Base-by-base conservation (phyloP, 2,329 filamentous ascomycete genomes). In the Colletotrichum godetiae region DNA sequence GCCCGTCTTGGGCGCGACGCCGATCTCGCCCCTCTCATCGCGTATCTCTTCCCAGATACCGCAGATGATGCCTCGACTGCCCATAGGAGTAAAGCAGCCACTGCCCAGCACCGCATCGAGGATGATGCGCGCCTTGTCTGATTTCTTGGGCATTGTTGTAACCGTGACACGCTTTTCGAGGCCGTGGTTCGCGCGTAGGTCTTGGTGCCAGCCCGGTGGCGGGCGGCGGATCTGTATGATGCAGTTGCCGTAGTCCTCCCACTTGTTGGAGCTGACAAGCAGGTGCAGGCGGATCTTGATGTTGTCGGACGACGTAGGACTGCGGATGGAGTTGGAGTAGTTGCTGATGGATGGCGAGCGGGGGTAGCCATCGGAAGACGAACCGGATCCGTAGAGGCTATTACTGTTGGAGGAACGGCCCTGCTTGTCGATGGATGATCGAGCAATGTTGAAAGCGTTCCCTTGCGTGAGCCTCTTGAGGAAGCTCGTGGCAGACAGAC, bases 181-280 rank as follows among this genome's bases (percentile, higher is more conserved):
- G 22, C 92, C 91, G 77, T 92, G 88, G 74, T 91, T 86, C 75
- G 89, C 89, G 53, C 87, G 85, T 67, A 90, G 86, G 72, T 88
- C 90, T 82, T 89, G 90, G 55, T 85, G 85, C 81, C 88, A 89
- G 7, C 89, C 90, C 46, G 84, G 89, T 64, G 87, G 92, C n/a
- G 94, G 93, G 22, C 91, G 90, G 80, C 95, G 91, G 78, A 99
- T 95, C 19, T 93, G 94, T 73, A 99, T 85, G 49, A 91, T 88
- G 73, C 95, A 97, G 77, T 94, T 92, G 76, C 97, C 96, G 85
- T 95, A 92, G 80, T 98, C 95, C 74, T 95, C 92, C 97, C 97
- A 99, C 80, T 96, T 96, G 62, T 91, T 91, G 13, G 90, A 87
- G 1, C 90, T 87, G 73, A 95, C 92, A 62, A 96, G 92, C 61